A percentile compares a stretch with the other conserved stretches of the same genome.
phyloP scores from a whole-genome alignment of 1,284 basidiomycete genomes.

The Thelephora terrestris region DNA sequence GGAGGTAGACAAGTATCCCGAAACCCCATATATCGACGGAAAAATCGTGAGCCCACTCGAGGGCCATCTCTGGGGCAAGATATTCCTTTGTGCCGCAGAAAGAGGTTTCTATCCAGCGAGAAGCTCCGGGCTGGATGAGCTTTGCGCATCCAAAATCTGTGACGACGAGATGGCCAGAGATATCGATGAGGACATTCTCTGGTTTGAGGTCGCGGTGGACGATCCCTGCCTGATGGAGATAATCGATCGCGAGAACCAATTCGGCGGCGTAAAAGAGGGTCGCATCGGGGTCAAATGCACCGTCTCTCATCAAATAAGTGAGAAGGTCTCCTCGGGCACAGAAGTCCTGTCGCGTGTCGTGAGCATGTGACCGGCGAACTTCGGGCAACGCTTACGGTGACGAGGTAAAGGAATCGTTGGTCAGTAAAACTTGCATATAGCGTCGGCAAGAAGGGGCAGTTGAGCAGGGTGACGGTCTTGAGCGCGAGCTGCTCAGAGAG shows the following conservation, averaged over 20 bases:
- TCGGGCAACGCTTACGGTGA: constrained; percentile 2
- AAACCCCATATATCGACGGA: constrained; percentile 81
- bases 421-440: constrained; percentile 4
- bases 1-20: constrained; percentile 66
- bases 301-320: constrained; percentile 9
- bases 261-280: constrained; percentile 16
- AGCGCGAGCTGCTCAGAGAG: not conserved
- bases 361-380: not conserved
- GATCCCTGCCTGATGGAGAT: constrained; percentile 19
- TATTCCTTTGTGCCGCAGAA: constrained; percentile 48
- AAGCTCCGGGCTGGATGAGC: constrained; percentile 42
- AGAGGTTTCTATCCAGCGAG: not conserved
- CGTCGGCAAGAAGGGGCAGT: not conserved
- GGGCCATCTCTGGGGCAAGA: constrained; percentile 56
- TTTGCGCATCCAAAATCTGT: constrained; percentile 20
- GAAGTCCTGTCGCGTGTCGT: constrained; percentile 10
- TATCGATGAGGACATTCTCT: constrained; percentile 52
- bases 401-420: constrained; percentile 4
- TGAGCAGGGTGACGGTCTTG: not conserved
- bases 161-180: constrained; percentile 54
- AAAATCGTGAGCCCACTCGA: constrained; percentile 62
- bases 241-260: constrained; percentile 15
- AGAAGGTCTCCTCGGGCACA: constrained; percentile 12
- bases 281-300: constrained; percentile 11
- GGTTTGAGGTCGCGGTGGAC: constrained; percentile 39